Conservation (phyloP, 2,329 filamentous ascomycete species). For the Furcasterigmium furcatum region DNA sequence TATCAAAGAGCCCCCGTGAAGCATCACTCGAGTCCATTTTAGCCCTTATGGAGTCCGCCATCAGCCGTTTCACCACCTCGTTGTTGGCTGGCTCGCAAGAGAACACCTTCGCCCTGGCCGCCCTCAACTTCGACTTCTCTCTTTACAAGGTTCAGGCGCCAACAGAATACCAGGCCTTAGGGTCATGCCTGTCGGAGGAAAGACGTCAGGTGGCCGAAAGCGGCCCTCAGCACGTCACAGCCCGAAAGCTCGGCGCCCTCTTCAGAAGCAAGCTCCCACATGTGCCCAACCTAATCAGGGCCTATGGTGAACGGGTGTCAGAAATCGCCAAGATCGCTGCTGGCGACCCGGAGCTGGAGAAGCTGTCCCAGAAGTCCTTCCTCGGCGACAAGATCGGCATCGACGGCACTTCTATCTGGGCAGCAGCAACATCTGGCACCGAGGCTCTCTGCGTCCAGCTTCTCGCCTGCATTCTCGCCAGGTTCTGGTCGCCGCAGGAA, state of each 20-base stretch:
- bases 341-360: background rate
- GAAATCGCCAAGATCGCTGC: background rate
- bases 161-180: constrained; percentile 26
- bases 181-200: constrained; percentile 20
- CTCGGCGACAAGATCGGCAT: constrained; percentile 16
- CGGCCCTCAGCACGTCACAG: constrained; percentile 28
- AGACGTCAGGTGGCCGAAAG: constrained; percentile 30
- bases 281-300: background rate
- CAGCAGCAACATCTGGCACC: constrained; percentile 23
- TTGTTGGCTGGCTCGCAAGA: too few relatives aligned
- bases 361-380: background rate
- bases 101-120: too few relatives aligned
- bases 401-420: constrained; percentile 24
- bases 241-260: constrained; percentile 29
- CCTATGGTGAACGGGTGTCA: background rate
- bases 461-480: constrained; percentile 30
- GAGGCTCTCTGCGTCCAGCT: constrained; percentile 20
- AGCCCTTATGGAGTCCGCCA: too few relatives aligned
- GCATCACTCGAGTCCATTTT: too few relatives aligned
- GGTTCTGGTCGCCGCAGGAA: constrained; percentile 20
- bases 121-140: constrained; percentile 37
- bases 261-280: constrained; percentile 15
- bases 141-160: constrained; percentile 35
- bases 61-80: too few relatives aligned
- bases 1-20: too few relatives aligned